A percentile compares a stretch with the other conserved stretches of the same genome.
Conservation (phyloP, 2,329 filamentous ascomycete species). For the Cordyceps cicadae region DNA sequence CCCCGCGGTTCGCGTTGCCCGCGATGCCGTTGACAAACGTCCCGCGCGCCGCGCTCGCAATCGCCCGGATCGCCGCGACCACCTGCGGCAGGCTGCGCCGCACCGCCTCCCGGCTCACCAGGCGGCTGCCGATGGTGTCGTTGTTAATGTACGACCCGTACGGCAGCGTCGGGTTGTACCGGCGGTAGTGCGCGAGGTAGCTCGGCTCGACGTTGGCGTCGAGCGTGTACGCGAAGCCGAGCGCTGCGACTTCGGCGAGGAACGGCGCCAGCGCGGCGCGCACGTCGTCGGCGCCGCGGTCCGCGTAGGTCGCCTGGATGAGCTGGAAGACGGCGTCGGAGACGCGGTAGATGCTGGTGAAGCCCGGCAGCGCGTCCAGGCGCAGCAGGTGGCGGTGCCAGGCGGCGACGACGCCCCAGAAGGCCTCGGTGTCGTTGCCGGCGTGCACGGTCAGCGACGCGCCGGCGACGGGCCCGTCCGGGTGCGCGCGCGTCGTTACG, state of each 20-base stretch:
- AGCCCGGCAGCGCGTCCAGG: background rate
- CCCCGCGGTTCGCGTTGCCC: background rate
- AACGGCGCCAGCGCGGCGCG: background rate
- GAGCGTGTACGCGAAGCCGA: background rate
- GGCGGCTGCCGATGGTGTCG: constrained; percentile 33
- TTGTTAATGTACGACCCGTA: constrained; percentile 19
- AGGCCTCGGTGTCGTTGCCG: constrained; percentile 14
- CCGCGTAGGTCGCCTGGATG: background rate
- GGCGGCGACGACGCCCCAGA: constrained; percentile 14
- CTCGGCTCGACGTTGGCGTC: constrained; percentile 33
- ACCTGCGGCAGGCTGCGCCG: background rate
- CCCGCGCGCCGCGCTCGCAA: background rate
- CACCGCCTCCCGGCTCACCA: constrained; percentile 31
- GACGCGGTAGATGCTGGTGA: constrained; percentile 3
- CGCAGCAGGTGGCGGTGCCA: constrained; percentile 33
- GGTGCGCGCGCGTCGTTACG: constrained; percentile 32
- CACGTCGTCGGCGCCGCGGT: background rate
- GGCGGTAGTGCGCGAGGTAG: constrained; percentile 29
- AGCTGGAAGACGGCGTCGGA: background rate
- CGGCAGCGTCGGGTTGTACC: background rate
- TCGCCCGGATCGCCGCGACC: constrained; percentile 20
- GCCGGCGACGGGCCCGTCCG: constrained; percentile 27
- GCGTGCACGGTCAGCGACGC: constrained; percentile 33
- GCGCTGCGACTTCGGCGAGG: background rate
- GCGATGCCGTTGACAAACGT: background rate